phyloP scores from a whole-genome alignment of 2,329 filamentous ascomycete genomes.

The Fusarium sp. region DNA sequence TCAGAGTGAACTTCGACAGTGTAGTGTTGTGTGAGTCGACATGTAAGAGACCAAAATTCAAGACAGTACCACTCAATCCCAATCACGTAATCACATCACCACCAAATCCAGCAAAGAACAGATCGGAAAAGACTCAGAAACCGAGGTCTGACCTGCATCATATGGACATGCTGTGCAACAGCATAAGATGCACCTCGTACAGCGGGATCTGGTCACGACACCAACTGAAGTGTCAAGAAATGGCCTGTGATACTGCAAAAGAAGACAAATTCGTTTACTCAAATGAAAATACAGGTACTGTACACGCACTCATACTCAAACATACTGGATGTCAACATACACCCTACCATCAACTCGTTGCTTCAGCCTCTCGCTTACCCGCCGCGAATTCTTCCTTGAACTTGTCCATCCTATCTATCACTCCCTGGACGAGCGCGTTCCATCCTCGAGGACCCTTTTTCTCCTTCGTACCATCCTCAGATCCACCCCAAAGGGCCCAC shows the following conservation, averaged over 20 bases:
- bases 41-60: neutral
- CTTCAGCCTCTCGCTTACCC: neutral
- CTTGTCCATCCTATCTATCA: neutral
- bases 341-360: neutral
- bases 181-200: constrained; percentile 5
- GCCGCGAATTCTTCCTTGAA: neutral
- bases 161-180: constrained; percentile 12
- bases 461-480: neutral
- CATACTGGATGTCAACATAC: neutral
- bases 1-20: neutral
- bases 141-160: neutral
- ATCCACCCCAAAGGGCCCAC: neutral
- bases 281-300: neutral
- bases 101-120: neutral
- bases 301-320: neutral
- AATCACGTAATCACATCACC: neutral
- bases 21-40: neutral
- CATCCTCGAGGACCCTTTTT: neutral
- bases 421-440: neutral
- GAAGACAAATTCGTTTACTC: no score
- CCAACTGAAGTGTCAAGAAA: neutral
- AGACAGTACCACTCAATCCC: neutral
- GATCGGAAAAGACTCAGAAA: neutral
- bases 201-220: constrained; percentile 15
- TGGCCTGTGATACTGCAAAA: neutral